Base-by-base conservation (phyloP, 179 eudicot species). In the Heliamphora pulchella region DNA sequence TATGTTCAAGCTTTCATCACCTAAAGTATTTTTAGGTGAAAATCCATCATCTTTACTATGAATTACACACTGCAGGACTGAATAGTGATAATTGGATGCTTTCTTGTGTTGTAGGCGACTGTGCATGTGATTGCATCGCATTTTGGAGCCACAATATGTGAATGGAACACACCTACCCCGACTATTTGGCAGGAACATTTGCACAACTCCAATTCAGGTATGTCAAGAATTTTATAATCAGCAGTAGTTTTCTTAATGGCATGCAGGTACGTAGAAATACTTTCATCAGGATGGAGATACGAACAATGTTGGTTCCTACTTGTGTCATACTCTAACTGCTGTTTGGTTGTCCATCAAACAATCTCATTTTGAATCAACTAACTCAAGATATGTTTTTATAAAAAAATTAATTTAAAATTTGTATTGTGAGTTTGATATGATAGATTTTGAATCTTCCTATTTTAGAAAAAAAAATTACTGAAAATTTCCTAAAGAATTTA, bases 161-260 rank as follows among this genome's bases (percentile, higher is more conserved):
- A 96, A 87, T 96, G 99, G 99, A 89, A 87, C 79, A 89, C 98
- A 54, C 99, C 99, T 80, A 94, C 94, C 70, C 99, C 99, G 8
- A 96, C 97, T 72, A 81, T 92, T 79, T 96, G 99, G 99, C 93
- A 88, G 83, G 99, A 96, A 81, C 97, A 96, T 84, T 71, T 90
- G 79, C 96, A 96, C 78, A 91, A 86, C 88, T 80, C 81, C 39
- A 83, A 76, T 87, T 82, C 95, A 86, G 98, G 97, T 95, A 87
- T 71, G 77, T 80, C 20, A 17, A 8, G 39, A 15, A n/a, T 13
- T 43, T 41, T 46, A 58, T 63, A 61, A 43, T 9, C 22, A 10
- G 78, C 39, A 57, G 48, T 68, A 8, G 55, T 41, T 66, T 58
- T 69, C 51, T 73, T 77, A n/a, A 63, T 13, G 43, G 41, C 74